phyloP scores from a whole-genome alignment of 108 stramenopile species.

The Poteriospumella lacustris region DNA sequence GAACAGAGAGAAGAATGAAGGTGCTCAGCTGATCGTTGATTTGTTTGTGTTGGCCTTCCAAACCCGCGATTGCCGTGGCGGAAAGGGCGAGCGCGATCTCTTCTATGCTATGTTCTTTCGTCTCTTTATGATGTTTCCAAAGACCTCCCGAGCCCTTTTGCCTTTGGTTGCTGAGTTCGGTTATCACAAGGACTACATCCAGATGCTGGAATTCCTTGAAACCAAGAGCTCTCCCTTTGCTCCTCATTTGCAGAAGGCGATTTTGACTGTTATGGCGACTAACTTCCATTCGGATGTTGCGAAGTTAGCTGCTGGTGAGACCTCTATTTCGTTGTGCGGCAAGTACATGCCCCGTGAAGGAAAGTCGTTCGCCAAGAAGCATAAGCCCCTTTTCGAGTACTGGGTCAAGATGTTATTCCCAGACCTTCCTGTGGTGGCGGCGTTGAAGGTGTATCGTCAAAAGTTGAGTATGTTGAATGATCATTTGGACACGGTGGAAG shows the following conservation, averaged over 20 bases:
- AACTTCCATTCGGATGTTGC: too few species aligned
- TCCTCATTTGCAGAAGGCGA: too few species aligned
- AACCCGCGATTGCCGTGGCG: slow-evolving; percentile 13
- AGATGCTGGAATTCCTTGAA: too few species aligned
- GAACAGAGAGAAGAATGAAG: too few species aligned
- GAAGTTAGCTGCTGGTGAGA: too few species aligned
- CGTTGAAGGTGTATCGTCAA: slow-evolving; percentile 37
- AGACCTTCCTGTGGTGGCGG: slow-evolving; percentile 15
- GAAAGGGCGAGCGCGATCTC: slow-evolving; percentile 22
- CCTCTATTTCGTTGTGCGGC: slow-evolving; percentile 35
- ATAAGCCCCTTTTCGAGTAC: slow-evolving; percentile 18
- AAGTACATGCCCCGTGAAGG: slow-evolving; percentile 51
- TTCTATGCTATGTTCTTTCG: neutral
- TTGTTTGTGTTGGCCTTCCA: slow-evolving; percentile 10
- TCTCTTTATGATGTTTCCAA: neutral
- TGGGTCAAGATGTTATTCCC: slow-evolving; percentile 20
- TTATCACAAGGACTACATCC: slow-evolving; percentile 2
- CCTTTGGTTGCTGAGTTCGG: slow-evolving; percentile 21
- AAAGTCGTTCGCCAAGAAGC: slow-evolving; percentile 41
- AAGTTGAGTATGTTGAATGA: slow-evolving; percentile 24
- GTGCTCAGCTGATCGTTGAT: too few species aligned
- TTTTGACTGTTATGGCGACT: too few species aligned
- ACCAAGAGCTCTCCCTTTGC: too few species aligned
- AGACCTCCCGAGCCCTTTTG: neutral
- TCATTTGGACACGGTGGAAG: slow-evolving; percentile 43